phyloP scores from a whole-genome alignment of 257 asterid species.

The Mitragyna speciosa region DNA sequence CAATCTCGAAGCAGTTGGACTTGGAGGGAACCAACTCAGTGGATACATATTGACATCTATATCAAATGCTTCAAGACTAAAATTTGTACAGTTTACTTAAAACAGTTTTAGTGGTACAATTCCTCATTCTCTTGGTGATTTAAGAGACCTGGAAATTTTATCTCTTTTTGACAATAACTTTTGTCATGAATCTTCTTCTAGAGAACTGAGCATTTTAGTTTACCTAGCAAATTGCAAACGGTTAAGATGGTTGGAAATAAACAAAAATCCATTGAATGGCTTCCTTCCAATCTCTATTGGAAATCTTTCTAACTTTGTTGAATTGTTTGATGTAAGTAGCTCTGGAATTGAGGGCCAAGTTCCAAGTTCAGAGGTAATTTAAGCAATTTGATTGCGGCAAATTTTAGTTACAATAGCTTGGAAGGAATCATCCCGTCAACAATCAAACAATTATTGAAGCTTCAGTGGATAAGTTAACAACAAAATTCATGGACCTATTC shows the following conservation, averaged over 20 bases:
- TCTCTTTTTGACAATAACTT: background rate
- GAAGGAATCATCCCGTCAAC: slow-evolving; percentile 8
- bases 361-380: slow-evolving; percentile 20
- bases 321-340: background rate
- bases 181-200: background rate
- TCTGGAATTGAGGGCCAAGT: slow-evolving; percentile 11
- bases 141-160: background rate
- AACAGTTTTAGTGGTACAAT: background rate
- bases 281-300: slow-evolving; percentile 9
- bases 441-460: background rate
- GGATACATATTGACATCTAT: slow-evolving; percentile 22
- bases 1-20: background rate
- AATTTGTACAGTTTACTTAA: rapidly evolving
- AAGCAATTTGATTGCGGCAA: background rate
- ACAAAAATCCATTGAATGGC: background rate
- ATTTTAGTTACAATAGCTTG: background rate
- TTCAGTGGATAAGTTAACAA: background rate
- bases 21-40: background rate
- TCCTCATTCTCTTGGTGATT: background rate
- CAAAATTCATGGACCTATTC: background rate
- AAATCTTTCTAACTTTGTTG: slow-evolving; percentile 23
- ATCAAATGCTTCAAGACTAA: background rate
- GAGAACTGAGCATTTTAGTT: background rate
- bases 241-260: background rate
- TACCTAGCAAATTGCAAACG: background rate